Evolutionary conservation across 2,329 filamentous ascomycete genomes (phyloP), one percentile per base, ranked within the genome.

Genomic region (Camillea tinctor): DNA sequence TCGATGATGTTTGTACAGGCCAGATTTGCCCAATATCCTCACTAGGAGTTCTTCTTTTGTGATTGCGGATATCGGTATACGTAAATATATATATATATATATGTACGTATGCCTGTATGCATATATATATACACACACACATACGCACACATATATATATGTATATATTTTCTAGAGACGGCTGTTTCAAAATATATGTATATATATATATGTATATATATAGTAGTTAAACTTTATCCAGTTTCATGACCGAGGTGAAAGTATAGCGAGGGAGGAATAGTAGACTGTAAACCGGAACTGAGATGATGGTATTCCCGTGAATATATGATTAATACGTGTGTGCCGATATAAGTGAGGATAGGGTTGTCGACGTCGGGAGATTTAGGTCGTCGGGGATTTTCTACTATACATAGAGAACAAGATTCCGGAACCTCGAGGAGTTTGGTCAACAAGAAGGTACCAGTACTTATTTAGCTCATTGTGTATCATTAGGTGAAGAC

Each of bases 161-260:
- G 6, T 30, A 55, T 50, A 67, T 56, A 59, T 67, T 13, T 40
- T 81, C 79, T 87, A 88, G 90, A 36, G 79, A 81, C 77, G 36
- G 17, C 36, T 15, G 88, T 85, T 63, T 19, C 54, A 50, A 50
- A 55, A 54, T 48, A 50, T 49, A 11, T 30, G 13, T 30, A 7
- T 30, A n/a, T 30, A 11, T 30, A 30, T 30, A 44, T 44, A 11
- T 30, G 13, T 30, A 7, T 30, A n/a, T 30, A 11, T 30, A 30
- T 30, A 44, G 17, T n/a, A n/a, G n/a, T n/a, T 44, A n/a, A n/a
- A 15, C 36, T 15, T 44, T 44, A 44, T 44, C 36, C 36, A 44
- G 36, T n/a, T 44, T 44, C 6, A n/a, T 44, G 11, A 6, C 36
- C 13, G 17, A 4, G 36, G n/a, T 2, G 17, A 17, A 44, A 4